Percentiles rank a stretch among this genome's conserved stretches.
Evolutionary conservation across 1,284 basidiomycete genomes (phyloP).

Genomic region (Sanghuangporus baumii): DNA sequence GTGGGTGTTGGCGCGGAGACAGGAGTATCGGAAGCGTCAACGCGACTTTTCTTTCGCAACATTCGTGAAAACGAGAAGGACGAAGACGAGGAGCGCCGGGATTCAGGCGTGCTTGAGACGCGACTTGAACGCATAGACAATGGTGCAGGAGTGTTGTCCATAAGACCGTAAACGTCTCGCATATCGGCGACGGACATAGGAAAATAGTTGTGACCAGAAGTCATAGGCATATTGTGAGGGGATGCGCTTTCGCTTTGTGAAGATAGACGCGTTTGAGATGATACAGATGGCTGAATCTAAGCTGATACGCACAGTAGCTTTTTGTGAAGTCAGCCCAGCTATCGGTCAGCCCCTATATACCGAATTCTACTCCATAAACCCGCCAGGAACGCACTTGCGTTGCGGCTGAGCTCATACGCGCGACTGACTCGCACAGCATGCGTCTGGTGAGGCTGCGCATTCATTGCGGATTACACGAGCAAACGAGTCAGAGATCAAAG

Average conservation of each 20-base stretch:
- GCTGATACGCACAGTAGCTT: not conserved
- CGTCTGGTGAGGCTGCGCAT: no score
- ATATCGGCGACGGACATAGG: not conserved
- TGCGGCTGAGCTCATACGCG: not conserved
- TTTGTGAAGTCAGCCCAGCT: not conserved
- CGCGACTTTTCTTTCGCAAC: not conserved
- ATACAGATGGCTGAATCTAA: no score
- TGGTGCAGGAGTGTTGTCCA: not conserved
- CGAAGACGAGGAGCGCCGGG: not conserved
- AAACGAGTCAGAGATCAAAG: not conserved
- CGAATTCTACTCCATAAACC: not conserved
- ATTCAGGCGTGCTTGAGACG: not conserved
- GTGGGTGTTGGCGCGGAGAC: not conserved
- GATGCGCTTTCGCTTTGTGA: no score
- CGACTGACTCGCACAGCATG: no score
- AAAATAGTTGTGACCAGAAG: not conserved
- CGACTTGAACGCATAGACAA: not conserved
- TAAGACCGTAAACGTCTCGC: constrained; percentile 5
- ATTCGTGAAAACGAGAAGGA: constrained; percentile 8
- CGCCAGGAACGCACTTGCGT: not conserved
- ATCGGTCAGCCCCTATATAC: not conserved
- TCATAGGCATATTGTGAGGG: not conserved
- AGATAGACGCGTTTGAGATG: no score
- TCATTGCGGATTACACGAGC: not conserved
- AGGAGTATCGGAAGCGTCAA: not conserved